Evolutionary conservation across 345 rosid species (phyloP).

Genomic region (Combretum micranthum): DNA sequence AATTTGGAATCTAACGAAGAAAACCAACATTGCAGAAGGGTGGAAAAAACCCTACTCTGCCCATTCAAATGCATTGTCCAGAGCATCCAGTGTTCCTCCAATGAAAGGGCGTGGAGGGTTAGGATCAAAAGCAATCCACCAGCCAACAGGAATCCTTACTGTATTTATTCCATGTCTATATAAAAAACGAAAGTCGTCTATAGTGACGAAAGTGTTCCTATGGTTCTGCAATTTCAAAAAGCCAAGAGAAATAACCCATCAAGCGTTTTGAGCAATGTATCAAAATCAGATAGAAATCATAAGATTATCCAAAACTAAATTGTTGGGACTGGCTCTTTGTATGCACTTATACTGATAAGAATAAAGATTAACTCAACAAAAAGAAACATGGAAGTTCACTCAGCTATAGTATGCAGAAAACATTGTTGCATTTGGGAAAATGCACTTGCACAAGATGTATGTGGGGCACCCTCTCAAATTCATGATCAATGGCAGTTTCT

Average conservation of each 20-base stretch:
- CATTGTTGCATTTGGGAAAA: no score
- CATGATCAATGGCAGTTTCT: no score
- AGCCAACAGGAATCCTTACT: constrained; percentile 71
- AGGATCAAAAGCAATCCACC: constrained; percentile 81
- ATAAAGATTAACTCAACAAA: no score
- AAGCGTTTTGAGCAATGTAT: background rate
- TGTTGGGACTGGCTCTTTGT: no score
- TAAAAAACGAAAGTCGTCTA: constrained; percentile 55
- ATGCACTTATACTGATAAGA: no score
- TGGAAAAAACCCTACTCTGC: constrained; percentile 44
- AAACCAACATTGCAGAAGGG: constrained; percentile 2
- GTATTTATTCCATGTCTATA: constrained; percentile 56
- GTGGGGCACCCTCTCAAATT: no score
- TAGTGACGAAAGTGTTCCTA: constrained; percentile 45
- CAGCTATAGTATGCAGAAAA: no score
- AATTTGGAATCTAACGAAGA: constrained; percentile 3
- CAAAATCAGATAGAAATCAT: background rate
- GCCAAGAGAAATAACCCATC: background rate
- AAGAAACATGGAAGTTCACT: no score
- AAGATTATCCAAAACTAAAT: no score
- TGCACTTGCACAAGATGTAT: no score
- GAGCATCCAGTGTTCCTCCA: constrained; percentile 58
- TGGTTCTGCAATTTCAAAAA: constrained; percentile 40
- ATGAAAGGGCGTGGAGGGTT: constrained; percentile 64
- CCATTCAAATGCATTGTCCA: constrained; percentile 71